Base-by-base conservation (phyloP, 2,329 filamentous ascomycete genomes). In the Fusarium virguliforme region DNA sequence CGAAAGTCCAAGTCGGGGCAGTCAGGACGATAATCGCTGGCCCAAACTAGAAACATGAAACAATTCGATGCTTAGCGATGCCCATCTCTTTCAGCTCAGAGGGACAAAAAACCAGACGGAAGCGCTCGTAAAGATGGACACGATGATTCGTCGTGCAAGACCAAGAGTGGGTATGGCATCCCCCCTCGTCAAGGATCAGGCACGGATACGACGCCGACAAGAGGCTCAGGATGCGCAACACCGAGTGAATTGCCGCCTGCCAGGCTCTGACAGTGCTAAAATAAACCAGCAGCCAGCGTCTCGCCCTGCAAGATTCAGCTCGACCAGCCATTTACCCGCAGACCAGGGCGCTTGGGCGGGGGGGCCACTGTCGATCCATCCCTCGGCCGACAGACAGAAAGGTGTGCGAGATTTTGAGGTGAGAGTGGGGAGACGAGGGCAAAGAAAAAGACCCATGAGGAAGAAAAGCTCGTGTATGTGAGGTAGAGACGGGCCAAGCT, bases 371-470 rank as follows among this genome's bases (percentile, higher is more conserved):
- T 18, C 10, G 41, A 48, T 28, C 32, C 13, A 28, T 48, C 43
- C 43, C 43, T 48, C 43, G 43, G 43, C 8, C 43, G 43, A 48
- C 43, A 48, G 18, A 18, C 18, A 18, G 18, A 18, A 18, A 48
- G 30, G 15, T 30, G 46, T 51, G 46, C 46, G 46, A 51, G 46
- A 50, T 50, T 32, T 50, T 50, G 26, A 9, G 35, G 4, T 24
- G 51, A 38, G 34, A 26, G 53, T 56, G 54, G 53, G 53, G 53
- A 57, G 34, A 56, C 24, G 26, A 43, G 40, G 40, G 40, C 40
- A 15, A 24, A n/a, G 8, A 12, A 24, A 24, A 24, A 15, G 38
- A 41, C 38, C 18, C 51, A 54, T n/a, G 34, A 35, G 18, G 15
- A 55, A 10, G 26, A 32, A 32, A 57, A 32, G 18, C 37, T 43